Conservation (phyloP, 2,329 filamentous ascomycete genomes). For the Colletotrichum sublineola region DNA sequence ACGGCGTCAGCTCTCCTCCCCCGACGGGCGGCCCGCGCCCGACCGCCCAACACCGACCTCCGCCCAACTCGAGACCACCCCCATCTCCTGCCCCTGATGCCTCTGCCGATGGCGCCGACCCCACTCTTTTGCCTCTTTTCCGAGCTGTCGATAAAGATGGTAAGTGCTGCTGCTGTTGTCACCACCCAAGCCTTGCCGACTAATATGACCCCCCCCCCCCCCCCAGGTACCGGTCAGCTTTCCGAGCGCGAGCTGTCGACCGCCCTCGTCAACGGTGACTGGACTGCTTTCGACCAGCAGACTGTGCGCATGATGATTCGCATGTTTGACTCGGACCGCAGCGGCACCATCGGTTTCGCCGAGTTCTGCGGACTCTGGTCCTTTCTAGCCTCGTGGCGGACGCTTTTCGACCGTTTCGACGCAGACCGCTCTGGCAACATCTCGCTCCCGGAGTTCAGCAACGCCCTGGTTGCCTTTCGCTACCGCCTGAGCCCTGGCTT, state of each 20-base stretch:
- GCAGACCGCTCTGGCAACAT: constrained; percentile 89
- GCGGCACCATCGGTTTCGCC: constrained; percentile 90
- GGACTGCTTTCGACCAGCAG: constrained; percentile 90
- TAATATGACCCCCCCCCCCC: constrained; percentile 13
- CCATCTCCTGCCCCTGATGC: constrained; percentile 71
- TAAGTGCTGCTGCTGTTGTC: constrained; percentile 52
- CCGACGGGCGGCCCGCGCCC: constrained; percentile 60
- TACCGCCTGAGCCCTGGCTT: constrained; percentile 90
- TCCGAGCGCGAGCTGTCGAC: constrained; percentile 88
- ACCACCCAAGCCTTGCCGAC: constrained; percentile 5
- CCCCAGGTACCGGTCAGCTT: constrained; percentile 79
- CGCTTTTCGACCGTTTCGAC: constrained; percentile 96
- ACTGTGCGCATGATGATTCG: constrained; percentile 99
- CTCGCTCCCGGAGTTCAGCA: constrained; percentile 85
- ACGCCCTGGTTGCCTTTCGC: constrained; percentile 92
- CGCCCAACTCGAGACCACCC: constrained; percentile 73
- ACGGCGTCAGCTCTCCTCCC: constrained; percentile 66
- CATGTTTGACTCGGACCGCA: constrained; percentile 97
- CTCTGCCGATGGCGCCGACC: constrained; percentile 66
- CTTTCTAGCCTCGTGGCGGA: constrained; percentile 93
- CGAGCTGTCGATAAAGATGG: constrained; percentile 89
- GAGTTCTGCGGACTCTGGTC: constrained; percentile 98
- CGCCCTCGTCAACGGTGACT: constrained; percentile 96
- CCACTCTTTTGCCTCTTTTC: constrained; percentile 87
- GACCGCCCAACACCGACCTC: constrained; percentile 62